phyloP scores from a whole-genome alignment of 768 basidiomycete species.

The Pulveroboletus sp. region DNA sequence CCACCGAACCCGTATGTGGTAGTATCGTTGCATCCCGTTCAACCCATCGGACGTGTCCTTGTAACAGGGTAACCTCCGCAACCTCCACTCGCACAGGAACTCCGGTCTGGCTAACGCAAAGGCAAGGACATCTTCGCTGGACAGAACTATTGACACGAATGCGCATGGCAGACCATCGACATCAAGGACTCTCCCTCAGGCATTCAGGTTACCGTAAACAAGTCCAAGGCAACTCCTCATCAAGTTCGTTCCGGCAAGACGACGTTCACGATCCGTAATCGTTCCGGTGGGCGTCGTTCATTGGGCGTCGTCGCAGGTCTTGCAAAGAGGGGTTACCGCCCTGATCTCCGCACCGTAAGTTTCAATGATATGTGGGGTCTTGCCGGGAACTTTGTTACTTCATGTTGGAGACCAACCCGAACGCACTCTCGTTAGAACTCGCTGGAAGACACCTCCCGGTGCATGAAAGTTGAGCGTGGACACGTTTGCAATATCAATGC shows the following conservation, averaged over 20 bases:
- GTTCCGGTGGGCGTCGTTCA: conserved; percentile 70
- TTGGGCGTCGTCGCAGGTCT: conserved; percentile 57
- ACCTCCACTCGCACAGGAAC: conserved; percentile 89
- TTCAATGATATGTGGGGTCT: background rate
- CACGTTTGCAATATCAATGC: conserved; percentile 77
- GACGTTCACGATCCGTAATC: conserved; percentile 56
- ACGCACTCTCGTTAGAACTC: conserved; percentile 93
- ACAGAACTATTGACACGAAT: background rate
- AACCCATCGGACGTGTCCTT: conserved; percentile 5
- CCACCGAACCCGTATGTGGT: conserved; percentile 75
- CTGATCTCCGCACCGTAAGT: conserved; percentile 75
- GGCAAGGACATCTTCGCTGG: conserved; percentile 37
- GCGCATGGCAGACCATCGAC: conserved; percentile 54
- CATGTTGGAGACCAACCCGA: conserved; percentile 7
- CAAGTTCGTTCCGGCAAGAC: conserved; percentile 49
- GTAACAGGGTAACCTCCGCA: conserved; percentile 76
- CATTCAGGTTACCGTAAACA: conserved; percentile 63
- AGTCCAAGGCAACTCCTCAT: conserved; percentile 53
- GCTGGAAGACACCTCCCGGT: conserved; percentile 60
- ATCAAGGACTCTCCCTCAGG: conserved; percentile 53
- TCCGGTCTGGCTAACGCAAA: conserved; percentile 86
- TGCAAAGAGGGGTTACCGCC: conserved; percentile 70
- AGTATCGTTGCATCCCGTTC: background rate
- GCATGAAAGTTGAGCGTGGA: conserved; percentile 91
- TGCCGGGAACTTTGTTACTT: background rate